Evolutionary conservation across 441 rosid genomes (phyloP).

Genomic region (Bruguiera hainesii): DNA sequence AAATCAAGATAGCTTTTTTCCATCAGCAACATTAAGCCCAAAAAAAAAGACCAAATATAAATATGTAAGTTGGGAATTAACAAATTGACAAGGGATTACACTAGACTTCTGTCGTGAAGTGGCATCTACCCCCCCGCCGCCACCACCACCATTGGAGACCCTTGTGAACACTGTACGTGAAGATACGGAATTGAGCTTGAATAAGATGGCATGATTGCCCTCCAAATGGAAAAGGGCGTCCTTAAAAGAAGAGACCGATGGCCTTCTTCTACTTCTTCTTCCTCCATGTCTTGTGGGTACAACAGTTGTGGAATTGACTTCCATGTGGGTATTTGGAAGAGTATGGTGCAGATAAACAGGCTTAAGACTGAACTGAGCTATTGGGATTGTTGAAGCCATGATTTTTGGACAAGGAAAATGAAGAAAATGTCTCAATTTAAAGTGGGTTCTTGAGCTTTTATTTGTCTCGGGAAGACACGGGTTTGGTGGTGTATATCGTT

Average conservation of each 20-base stretch:
- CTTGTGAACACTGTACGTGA: constrained; percentile 23
- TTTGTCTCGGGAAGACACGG: too few species aligned
- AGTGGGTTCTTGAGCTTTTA: background rate
- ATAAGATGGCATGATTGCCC: constrained; percentile 18
- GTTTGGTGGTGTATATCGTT: too few species aligned
- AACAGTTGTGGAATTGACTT: constrained; percentile 17
- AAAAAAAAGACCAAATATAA: background rate
- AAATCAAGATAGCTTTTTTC: background rate
- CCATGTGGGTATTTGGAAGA: constrained; percentile 16
- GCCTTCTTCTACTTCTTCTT: constrained; percentile 29
- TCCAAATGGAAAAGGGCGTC: constrained; percentile 22
- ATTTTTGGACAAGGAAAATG: constrained; percentile 4
- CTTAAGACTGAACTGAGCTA: constrained; percentile 24
- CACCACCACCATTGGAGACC: constrained; percentile 33
- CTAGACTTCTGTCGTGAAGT: constrained; percentile 26
- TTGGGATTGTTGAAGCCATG: constrained; percentile 32
- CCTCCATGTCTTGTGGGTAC: constrained; percentile 21
- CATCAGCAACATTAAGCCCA: background rate
- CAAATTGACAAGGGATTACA: constrained; percentile 38
- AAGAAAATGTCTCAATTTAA: too few species aligned
- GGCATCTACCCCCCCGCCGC: constrained; percentile 31
- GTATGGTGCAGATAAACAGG: constrained; percentile 29
- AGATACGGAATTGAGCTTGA: constrained; percentile 23
- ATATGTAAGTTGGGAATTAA: background rate
- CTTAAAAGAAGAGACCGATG: constrained; percentile 18